Base-by-base conservation (phyloP, 1,139 yeast species). In the Diutina ranongensis region DNA sequence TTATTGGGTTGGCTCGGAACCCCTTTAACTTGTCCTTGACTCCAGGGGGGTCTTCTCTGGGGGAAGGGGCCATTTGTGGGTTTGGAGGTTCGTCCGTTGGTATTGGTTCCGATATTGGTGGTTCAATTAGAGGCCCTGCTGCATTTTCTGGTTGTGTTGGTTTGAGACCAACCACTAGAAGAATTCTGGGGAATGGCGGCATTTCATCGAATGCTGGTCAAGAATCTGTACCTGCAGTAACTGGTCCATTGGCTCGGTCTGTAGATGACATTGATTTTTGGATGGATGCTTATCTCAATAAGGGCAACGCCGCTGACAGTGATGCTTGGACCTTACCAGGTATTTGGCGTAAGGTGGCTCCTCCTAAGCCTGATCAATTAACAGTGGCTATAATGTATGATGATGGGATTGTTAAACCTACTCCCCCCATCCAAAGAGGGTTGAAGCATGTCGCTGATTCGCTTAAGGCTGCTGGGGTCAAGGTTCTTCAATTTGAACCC, bases 81-180 rank as follows among this genome's bases (percentile, higher is more conserved):
- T 74, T 79, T 61, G 81, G 78, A 44, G 87, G 81, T 10, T 76
- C 85, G 28, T 68, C 76, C 2, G 51, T 82, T 40, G 89, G 89
- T 42, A 69, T 83, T 48, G 92, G 92, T 18, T 74, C 84, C 38
- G 94, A 83, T 60, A 82, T 83, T 53, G 94, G 92, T 49, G 94
- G 92, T 1, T 78, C 85, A 1, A 79, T 83, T 51, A 72, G 92
- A 57, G 79, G 74, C 7, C 94, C 92, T 2, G 83, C 89, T 31
- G 87, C 86, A 0, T 82, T 71, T 57, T 72, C 80, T 44, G 87
- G 87, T 21, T 61, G 74, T 49, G 76, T 67, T 57, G 92, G 88
- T 16, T 67, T 83, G 50, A 75, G 85, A 61, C 89, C 89, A 40
- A 69, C 86, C 7, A 65, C 82, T 3, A 76, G 77, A 57, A 71